Conservation (phyloP, 1,139 yeast genomes). For the Torulaspora globosa region DNA sequence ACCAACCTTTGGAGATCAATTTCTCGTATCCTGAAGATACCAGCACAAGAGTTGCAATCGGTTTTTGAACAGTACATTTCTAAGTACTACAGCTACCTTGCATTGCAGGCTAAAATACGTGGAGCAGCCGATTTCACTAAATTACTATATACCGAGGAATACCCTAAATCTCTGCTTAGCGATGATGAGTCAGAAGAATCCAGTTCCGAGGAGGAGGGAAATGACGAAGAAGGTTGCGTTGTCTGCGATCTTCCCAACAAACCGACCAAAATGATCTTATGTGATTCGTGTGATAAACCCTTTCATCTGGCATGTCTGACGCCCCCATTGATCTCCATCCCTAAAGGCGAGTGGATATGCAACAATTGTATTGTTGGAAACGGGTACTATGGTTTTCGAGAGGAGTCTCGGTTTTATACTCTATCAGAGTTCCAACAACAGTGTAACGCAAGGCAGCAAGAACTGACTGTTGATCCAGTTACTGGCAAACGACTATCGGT, state of each 20-base stretch:
- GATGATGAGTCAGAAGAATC: conserved; percentile 35
- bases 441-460: conserved; percentile 39
- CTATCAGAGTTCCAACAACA: conserved; percentile 55
- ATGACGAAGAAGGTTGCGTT: conserved; percentile 45
- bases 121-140: conserved; percentile 18
- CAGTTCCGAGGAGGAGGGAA: conserved; percentile 38
- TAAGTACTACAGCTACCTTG: conserved; percentile 46
- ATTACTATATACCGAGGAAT: conserved; percentile 27
- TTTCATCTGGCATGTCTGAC: conserved; percentile 63
- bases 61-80: conserved; percentile 41
- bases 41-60: conserved; percentile 28
- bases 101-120: conserved; percentile 21
- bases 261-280: conserved; percentile 52
- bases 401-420: conserved; percentile 57
- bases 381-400: conserved; percentile 87
- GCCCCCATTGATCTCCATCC: conserved; percentile 49
- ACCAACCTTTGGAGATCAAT: conserved; percentile 39
- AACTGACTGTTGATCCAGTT: conserved; percentile 17
- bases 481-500: conserved; percentile 35
- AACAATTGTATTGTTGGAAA: conserved; percentile 78
- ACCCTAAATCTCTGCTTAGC: conserved; percentile 34
- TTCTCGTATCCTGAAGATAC: conserved; percentile 22
- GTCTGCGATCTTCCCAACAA: conserved; percentile 51
- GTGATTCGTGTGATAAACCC: conserved; percentile 70
- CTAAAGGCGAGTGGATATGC: conserved; percentile 71